Conservation (phyloP, 352 stramenopile species). For the Phytophthora constricta region DNA sequence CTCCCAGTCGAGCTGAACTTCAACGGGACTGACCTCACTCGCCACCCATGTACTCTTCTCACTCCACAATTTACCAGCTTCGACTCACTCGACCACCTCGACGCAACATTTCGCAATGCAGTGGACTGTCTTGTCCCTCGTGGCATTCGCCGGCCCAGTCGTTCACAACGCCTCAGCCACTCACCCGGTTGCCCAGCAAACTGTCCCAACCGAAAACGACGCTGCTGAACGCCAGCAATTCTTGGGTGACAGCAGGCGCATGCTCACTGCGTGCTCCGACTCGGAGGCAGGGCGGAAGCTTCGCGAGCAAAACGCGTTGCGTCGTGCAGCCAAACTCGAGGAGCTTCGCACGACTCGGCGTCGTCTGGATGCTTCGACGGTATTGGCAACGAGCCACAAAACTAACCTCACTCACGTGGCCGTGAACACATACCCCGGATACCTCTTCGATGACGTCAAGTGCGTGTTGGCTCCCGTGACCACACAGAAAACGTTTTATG, state of each 20-base stretch:
- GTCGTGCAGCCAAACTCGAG: not conserved
- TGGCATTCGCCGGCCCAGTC: not conserved
- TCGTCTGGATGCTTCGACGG: not conserved
- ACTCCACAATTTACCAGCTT: slow-evolving; percentile 1
- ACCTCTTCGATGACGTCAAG: slow-evolving; percentile 14
- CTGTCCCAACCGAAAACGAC: not conserved
- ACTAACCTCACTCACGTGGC: slow-evolving; percentile 10
- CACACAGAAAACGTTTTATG: slow-evolving; percentile 16
- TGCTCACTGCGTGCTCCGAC: not conserved
- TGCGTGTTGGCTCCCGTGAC: slow-evolving; percentile 17
- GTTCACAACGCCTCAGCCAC: not conserved
- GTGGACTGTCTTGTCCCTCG: not conserved
- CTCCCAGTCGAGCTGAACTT: not conserved
- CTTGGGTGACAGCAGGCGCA: not conserved
- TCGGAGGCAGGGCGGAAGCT: not conserved
- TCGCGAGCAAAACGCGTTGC: not conserved
- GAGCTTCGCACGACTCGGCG: not conserved
- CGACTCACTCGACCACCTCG: not conserved
- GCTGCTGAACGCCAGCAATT: not conserved
- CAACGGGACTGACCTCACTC: not conserved
- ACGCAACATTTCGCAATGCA: not conserved
- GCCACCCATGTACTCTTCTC: no score
- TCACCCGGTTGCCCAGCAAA: not conserved
- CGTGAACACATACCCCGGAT: slow-evolving; percentile 3
- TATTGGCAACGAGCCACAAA: slow-evolving; percentile 3